Conservation (phyloP, 495 filamentous ascomycete genomes). For the Aspergillus bridgeri region DNA sequence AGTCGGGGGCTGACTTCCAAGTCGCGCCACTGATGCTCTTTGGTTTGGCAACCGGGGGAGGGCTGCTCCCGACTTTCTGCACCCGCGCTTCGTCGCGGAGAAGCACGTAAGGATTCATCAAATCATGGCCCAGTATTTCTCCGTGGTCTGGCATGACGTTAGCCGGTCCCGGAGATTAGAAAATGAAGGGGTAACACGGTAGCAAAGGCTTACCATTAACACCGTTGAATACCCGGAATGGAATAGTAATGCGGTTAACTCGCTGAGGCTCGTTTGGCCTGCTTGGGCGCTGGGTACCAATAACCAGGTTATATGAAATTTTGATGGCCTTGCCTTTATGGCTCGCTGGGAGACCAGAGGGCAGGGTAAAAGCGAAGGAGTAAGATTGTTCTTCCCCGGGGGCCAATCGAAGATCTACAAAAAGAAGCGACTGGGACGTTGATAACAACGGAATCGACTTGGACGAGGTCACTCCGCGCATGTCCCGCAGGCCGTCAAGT, state of each 20-base stretch:
- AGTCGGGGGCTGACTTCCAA: constrained; percentile 53
- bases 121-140: constrained; percentile 73
- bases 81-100: constrained; percentile 75
- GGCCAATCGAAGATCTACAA: constrained; percentile 83
- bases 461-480: constrained; percentile 76
- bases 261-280: constrained; percentile 68
- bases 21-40: constrained; percentile 37
- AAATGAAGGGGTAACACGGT: neutral
- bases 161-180: constrained; percentile 4
- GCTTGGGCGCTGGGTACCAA: constrained; percentile 86
- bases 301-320: constrained; percentile 83
- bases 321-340: constrained; percentile 94
- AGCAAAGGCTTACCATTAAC: constrained; percentile 60
- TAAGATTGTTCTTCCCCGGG: constrained; percentile 89
- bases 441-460: constrained; percentile 85
- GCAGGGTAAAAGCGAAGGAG: constrained; percentile 79
- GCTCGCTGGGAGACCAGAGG: constrained; percentile 81
- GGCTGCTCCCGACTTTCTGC: constrained; percentile 28
- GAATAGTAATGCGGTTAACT: constrained; percentile 88
- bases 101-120: constrained; percentile 91
- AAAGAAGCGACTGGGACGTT: constrained; percentile 94
- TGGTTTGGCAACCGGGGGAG: constrained; percentile 23
- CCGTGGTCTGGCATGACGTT: constrained; percentile 50
- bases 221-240: constrained; percentile 90
- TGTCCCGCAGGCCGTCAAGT: constrained; percentile 88